phyloP scores from a whole-genome alignment of 768 basidiomycete genomes.

The Cystofilobasidium macerans region DNA sequence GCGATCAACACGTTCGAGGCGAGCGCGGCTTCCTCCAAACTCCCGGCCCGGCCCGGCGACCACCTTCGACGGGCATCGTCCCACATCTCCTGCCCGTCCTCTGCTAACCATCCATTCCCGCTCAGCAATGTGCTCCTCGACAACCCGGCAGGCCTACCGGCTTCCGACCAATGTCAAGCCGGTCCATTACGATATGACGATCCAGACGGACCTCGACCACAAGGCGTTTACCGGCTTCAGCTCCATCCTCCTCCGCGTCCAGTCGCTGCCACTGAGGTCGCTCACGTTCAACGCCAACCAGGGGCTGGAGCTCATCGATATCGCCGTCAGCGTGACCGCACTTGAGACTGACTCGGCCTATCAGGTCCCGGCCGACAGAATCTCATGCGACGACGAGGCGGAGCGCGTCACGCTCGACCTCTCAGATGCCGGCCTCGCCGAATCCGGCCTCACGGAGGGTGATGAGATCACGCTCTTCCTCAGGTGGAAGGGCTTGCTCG shows the following conservation, averaged over 20 bases:
- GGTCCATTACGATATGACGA: slow-evolving; percentile 64
- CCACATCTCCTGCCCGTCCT: no score
- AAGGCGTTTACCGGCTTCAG: slow-evolving; percentile 55
- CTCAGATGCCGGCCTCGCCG: slow-evolving; percentile 50
- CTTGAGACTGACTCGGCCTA: slow-evolving; percentile 40
- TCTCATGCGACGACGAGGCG: slow-evolving; percentile 49
- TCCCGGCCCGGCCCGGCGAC: no score
- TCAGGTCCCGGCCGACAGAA: slow-evolving; percentile 42
- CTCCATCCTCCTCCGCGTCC: slow-evolving; percentile 45
- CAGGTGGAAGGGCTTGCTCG: slow-evolving; percentile 56
- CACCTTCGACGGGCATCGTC: no score
- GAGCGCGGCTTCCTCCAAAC: no score
- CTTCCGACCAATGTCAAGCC: slow-evolving; percentile 24
- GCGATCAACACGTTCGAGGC: no score
- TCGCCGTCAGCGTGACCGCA: slow-evolving; percentile 50
- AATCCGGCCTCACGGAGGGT: slow-evolving; percentile 43
- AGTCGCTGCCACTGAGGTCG: slow-evolving; percentile 48
- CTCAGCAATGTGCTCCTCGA: background rate
- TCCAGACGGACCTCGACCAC: slow-evolving; percentile 62
- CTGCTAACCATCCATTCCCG: no score
- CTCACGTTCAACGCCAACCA: slow-evolving; percentile 52
- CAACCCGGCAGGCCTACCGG: slow-evolving; percentile 5
- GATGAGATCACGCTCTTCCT: slow-evolving; percentile 50
- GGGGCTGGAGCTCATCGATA: slow-evolving; percentile 50
- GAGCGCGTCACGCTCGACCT: slow-evolving; percentile 60